Evolutionary conservation across 305 asterid genomes (phyloP), one percentile per base, ranked within the genome.

Genomic region (Solanum hybrid): DNA sequence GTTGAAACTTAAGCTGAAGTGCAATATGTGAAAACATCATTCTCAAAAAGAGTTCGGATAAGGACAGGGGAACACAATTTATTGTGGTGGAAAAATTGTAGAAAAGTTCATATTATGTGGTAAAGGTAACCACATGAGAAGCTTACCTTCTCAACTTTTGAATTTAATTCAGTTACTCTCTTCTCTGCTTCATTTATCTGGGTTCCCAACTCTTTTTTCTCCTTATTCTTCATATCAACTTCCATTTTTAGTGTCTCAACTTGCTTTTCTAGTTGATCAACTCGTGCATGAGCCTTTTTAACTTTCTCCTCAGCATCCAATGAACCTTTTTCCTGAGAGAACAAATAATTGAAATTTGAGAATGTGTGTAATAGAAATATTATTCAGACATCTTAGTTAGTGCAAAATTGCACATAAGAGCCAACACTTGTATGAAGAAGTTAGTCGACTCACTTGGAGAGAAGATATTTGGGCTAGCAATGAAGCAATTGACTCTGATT

Each of bases 251-350:
- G 95, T 86, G 90, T 90, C 86, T 93, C 96, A 89, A 94, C 95
- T 90, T 88, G 93, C 66, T 92, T 92, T 90, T 94, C 96, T 89
- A 95, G 87, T 81, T 92, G 96, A 85, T 29, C 92, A 89, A 95
- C 96, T 85, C 92, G 94, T 88, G 95, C 97, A 86, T 94, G 96
- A 89, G 97, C 98, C 93, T 94, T 96, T 34, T 91, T 93, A 88
- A 94, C 91, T 90, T 93, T 92, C 89, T 96, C 98, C 69, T 93
- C 91, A 60, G 95, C 94, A 90, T 92, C 96, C 90, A 88, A 46
- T 69, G 92, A 92, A 86, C 94, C 94, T 86, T 92, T 92, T 89
- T 88, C 87, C 95, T 93, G 76, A 10, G 79, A 73, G 76, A 79
- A 42, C 31, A 84, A 42, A 76, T 69, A 84, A 72, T 26, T 1